Conservation (phyloP, 768 basidiomycete species). For the Boletales sp. region DNA sequence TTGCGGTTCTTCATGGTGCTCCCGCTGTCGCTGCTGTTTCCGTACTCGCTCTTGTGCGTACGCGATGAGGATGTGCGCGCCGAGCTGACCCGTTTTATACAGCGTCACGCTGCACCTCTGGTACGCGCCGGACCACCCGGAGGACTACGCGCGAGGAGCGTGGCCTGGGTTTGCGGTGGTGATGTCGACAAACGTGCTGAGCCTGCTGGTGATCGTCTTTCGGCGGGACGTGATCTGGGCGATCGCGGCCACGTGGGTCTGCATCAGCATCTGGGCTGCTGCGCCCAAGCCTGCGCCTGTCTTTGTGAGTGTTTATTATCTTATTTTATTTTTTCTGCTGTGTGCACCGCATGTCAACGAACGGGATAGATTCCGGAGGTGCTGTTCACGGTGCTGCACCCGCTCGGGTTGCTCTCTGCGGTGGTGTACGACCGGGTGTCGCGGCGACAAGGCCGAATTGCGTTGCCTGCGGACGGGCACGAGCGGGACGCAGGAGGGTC, state of each 20-base stretch:
- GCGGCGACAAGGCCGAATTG: conserved; percentile 34
- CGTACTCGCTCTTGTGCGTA: conserved; percentile 53
- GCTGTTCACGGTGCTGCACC: conserved; percentile 63
- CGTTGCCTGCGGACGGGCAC: conserved; percentile 38
- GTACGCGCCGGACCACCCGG: conserved; percentile 45
- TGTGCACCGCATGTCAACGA: too few relatives aligned
- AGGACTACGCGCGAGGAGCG: conserved; percentile 55
- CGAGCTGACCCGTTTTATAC: not conserved
- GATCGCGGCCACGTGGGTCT: conserved; percentile 70
- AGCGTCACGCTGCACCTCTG: conserved; percentile 70
- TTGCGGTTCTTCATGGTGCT: conserved; percentile 68
- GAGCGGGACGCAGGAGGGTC: too few relatives aligned
- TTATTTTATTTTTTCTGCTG: not conserved
- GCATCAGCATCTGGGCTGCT: conserved; percentile 58
- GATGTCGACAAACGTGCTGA: conserved; percentile 57
- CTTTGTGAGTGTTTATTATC: conserved; percentile 44
- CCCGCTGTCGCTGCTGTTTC: conserved; percentile 42
- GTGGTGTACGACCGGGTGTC: conserved; percentile 35
- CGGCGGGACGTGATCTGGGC: conserved; percentile 74
- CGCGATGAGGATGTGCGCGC: too few relatives aligned
- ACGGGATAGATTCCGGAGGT: conserved; percentile 51
- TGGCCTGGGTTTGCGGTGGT: conserved; percentile 76
- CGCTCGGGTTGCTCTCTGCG: conserved; percentile 51
- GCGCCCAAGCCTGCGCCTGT: conserved; percentile 63
- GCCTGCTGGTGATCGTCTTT: conserved; percentile 51